Conservation (phyloP, 2,329 filamentous ascomycete species). For the Monilinia fructigena region DNA sequence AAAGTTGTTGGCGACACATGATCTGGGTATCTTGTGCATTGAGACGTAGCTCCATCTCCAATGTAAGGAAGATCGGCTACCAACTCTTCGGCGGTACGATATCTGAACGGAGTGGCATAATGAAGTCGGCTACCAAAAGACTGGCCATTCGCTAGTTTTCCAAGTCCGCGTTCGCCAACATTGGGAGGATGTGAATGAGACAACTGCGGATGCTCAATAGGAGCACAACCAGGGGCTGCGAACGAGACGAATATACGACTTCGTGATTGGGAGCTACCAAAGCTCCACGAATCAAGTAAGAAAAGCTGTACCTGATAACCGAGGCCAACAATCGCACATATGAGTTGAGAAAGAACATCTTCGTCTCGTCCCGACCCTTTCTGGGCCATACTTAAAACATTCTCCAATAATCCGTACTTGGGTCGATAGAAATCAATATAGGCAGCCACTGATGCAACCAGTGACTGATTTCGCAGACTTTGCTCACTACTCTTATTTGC, state of each 20-base stretch:
- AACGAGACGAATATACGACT: conserved; percentile 70
- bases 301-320: conserved; percentile 74
- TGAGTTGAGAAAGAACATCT: conserved; percentile 70
- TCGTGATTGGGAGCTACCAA: conserved; percentile 64
- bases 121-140: conserved; percentile 55
- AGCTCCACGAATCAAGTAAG: conserved; percentile 67
- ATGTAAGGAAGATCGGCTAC: conserved; percentile 62
- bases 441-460: conserved; percentile 73
- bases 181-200: conserved; percentile 61
- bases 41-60: conserved; percentile 58
- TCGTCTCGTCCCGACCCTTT: conserved; percentile 47
- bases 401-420: conserved; percentile 74
- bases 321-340: conserved; percentile 70
- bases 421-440: conserved; percentile 74
- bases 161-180: conserved; percentile 47
- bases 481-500: conserved; percentile 50
- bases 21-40: conserved; percentile 66
- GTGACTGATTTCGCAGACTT: conserved; percentile 69
- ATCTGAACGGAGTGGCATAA: conserved; percentile 58
- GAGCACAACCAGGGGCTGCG: conserved; percentile 61
- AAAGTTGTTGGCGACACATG: conserved; percentile 53
- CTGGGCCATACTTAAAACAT: conserved; percentile 65
- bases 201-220: conserved; percentile 55
- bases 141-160: conserved; percentile 58
- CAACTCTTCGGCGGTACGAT: conserved; percentile 53